Conservation (phyloP, 768 basidiomycete genomes). For the Trametes coccinea region DNA sequence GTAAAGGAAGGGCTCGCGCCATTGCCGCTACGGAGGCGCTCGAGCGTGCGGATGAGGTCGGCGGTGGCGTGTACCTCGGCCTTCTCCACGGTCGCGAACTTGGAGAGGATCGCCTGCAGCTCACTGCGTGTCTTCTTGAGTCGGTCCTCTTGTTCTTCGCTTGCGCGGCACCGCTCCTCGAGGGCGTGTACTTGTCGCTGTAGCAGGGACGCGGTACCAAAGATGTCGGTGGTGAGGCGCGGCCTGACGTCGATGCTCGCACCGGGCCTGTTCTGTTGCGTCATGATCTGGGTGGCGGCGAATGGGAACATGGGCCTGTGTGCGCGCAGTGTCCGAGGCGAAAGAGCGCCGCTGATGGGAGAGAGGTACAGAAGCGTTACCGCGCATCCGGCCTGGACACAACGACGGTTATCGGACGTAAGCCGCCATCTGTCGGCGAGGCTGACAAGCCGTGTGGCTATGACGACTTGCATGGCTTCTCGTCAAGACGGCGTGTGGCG, state of each 20-base stretch:
- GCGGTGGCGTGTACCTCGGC: conserved; percentile 17
- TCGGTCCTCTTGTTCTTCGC: conserved; percentile 1
- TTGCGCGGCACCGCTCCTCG: conserved; percentile 15
- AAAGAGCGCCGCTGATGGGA: neutral
- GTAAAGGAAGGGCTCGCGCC: neutral
- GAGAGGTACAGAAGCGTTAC: neutral
- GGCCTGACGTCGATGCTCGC: neutral
- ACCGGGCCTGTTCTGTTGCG: neutral
- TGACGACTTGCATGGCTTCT: neutral
- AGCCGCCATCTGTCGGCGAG: conserved; percentile 3
- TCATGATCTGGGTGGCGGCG: neutral
- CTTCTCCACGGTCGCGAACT: conserved; percentile 20
- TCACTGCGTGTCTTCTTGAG: conserved; percentile 11
- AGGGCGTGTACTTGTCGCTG: conserved; percentile 9
- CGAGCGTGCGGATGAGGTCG: conserved; percentile 9
- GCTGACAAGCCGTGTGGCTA: conserved; percentile 5
- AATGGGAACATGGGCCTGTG: neutral
- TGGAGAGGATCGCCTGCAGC: conserved; percentile 14
- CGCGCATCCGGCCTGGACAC: neutral
- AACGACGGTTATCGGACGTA: neutral
- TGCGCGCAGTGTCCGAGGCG: neutral
- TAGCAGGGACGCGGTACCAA: conserved; percentile 11
- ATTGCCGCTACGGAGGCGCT: neutral
- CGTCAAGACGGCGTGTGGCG: neutral
- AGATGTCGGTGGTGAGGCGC: conserved; percentile 9